Base-by-base conservation (phyloP, 306 rosid genomes). In the Cicer bijugum region DNA sequence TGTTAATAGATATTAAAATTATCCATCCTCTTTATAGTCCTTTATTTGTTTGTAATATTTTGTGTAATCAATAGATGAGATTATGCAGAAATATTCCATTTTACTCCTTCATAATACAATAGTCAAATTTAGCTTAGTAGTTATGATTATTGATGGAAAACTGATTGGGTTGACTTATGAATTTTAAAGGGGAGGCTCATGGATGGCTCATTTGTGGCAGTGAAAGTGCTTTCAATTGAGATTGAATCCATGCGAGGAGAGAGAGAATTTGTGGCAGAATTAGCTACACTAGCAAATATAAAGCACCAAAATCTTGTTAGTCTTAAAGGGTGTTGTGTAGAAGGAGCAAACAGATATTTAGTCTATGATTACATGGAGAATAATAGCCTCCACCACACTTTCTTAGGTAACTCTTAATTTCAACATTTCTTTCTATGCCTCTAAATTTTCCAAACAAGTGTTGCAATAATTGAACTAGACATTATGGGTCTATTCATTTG, bases 341-440 rank as follows among this genome's bases (percentile, higher is more conserved):
- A 91, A 73, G 95, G 95, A 67, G 78, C 83, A 56, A 67, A 58
- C 0, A 88, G 99, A 87, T 94, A 84, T 57, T 78, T 94, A 72
- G 95, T 94, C 43, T 94, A 91, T 51, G 93, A 94, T 53, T 94
- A 84, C 85, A 91, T 94, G 99, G 90, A 87, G 57, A 91, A 94
- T 78, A 94, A 89, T 45, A 94, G 92, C 84, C 93, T 94, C 61
- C 19, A 86, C 53, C 73, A 81, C 59, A 74, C 81, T 71, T 90
- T 91, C 56, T 82, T 85, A 55, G 90, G 98, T 93, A 79, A 35
- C 8, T 59, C 19, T 57, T 57, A 9, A 48, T 68, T 14, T 46
- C 1, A 58, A 23, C 42, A 5, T 64, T 45, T 38, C 62, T 40
- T 48, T 69, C 47, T 15, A 16, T 14, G 15, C n/a, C 1, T n/a